Evolutionary conservation across 345 rosid species (phyloP), one percentile per base, ranked within the genome.

Genomic region (Adansonia digitata): DNA sequence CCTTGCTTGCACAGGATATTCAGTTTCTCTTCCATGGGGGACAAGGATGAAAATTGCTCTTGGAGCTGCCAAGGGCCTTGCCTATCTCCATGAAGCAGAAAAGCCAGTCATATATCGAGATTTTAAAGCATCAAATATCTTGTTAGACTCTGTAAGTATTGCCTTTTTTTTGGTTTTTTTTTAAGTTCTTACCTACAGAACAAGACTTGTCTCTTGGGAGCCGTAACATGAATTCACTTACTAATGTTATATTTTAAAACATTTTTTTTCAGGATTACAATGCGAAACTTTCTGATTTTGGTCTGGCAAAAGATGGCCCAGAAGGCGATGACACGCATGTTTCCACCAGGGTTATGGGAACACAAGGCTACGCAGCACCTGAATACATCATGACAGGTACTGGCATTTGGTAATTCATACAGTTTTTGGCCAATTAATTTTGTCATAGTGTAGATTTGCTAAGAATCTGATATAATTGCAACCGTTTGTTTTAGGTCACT

Each of bases 61-160:
- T 17, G 98, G 92, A 78, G 97, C 98, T n/a, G 98, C 98, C 27
- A 92, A 88, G 71, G 98, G 98, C 9, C 90, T 94, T n/a, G 92
- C 86, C 3, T 94, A 88, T 77, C 94, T 94, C 24, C 98, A 94
- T 24, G 96, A 90, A 76, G 94, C 86, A 3, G 84, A 92, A 63
- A 92, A 94, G n/a, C 96, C 98, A 1, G 98, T 94, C 4, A 94
- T 94, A 14, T 94, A 90, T 49, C 79, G 98, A 5, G 98, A 94
- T 83, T 92, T 94, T 80, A 94, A 94, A 79, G 94, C 96, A 20
- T 92, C 98, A 0, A 94, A 94, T 78, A 92, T 94, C 49, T 85
- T 94, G 79, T 77, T 94, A 66, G 97, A 89, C 76, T 94, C 98
- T 46, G 98, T 93, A 81, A 83, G 85, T 66, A 72, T 29, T 18